A percentile compares a stretch with the other conserved stretches of the same genome.
These are phyloP conservation scores for Cytospora paraplurivora DNA, from an alignment of 2,329 filamentous ascomycete genomes.

Conservation along the genomic window DNA sequence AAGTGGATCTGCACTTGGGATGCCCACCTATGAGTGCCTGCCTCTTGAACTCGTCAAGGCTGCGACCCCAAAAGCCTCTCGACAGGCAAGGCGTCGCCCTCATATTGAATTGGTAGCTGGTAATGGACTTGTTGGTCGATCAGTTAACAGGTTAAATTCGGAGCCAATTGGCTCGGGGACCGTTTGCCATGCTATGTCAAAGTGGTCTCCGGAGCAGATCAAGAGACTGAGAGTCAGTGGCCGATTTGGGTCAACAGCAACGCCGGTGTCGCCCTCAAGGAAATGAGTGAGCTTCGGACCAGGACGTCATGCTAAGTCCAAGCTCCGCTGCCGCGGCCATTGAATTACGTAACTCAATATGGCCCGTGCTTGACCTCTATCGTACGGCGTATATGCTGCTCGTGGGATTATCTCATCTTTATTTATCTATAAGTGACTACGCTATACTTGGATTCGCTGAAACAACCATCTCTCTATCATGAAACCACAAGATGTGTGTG, in stretches of 20 bases:
- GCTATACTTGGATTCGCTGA: background rate
- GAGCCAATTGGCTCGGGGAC: slow-evolving; percentile 22
- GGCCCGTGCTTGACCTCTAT: background rate
- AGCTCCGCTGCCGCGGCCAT: too few relatives aligned
- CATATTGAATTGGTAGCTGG: slow-evolving; percentile 44
- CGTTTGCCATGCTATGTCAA: slow-evolving; percentile 3
- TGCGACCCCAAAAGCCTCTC: slow-evolving; percentile 60
- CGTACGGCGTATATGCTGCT: background rate
- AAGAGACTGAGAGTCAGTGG: background rate
- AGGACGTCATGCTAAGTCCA: background rate
- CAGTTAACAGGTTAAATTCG: background rate
- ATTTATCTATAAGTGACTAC: background rate
- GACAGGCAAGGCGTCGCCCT: slow-evolving; percentile 47
- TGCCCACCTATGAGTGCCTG: slow-evolving; percentile 56
- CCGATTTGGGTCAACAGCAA: background rate
- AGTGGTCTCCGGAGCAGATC: background rate
- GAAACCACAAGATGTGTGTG: background rate
- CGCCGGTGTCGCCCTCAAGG: background rate
- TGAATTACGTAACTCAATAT: background rate
- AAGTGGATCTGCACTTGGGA: background rate
- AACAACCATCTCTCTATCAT: background rate
- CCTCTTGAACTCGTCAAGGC: slow-evolving; percentile 61
- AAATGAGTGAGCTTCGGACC: background rate
- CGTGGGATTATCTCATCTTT: background rate
- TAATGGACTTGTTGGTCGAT: background rate